Conservation (phyloP, 345 rosid species). For the Cochlearia excelsa region DNA sequence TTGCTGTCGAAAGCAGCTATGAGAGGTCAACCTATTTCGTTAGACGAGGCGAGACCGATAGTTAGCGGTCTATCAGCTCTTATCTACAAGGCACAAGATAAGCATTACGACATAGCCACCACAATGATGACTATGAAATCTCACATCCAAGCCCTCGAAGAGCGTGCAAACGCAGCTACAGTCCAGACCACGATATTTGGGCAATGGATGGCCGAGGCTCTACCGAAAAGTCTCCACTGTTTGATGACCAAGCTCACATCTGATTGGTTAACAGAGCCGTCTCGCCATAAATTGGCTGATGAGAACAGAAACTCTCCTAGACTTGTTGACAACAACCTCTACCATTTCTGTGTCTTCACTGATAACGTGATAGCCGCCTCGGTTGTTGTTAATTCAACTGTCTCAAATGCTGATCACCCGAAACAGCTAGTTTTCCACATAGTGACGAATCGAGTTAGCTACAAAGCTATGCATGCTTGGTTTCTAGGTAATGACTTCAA, state of each 20-base stretch:
- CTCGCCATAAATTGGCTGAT: constrained; percentile 56
- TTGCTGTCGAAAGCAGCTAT: constrained; percentile 89
- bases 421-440: constrained; percentile 81
- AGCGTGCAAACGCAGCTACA: constrained; percentile 83
- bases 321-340: constrained; percentile 84
- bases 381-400: constrained; percentile 80
- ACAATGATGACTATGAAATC: constrained; percentile 89
- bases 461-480: constrained; percentile 83
- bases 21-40: constrained; percentile 66
- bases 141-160: constrained; percentile 95
- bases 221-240: constrained; percentile 90
- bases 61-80: constrained; percentile 67
- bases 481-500: constrained; percentile 68
- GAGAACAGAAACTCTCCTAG: constrained; percentile 74
- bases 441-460: constrained; percentile 59
- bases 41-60: constrained; percentile 74
- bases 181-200: constrained; percentile 80
- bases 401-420: constrained; percentile 89
- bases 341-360: constrained; percentile 92
- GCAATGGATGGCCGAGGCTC: constrained; percentile 69
- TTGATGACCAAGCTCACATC: constrained; percentile 62
- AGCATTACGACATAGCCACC: constrained; percentile 92
- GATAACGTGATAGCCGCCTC: constrained; percentile 84
- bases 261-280: constrained; percentile 56
- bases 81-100: constrained; percentile 82